A percentile compares a stretch with the other conserved stretches of the same genome.
Conservation (phyloP, 1,284 basidiomycete genomes). For the Cryptococcus jaspeensis region DNA sequence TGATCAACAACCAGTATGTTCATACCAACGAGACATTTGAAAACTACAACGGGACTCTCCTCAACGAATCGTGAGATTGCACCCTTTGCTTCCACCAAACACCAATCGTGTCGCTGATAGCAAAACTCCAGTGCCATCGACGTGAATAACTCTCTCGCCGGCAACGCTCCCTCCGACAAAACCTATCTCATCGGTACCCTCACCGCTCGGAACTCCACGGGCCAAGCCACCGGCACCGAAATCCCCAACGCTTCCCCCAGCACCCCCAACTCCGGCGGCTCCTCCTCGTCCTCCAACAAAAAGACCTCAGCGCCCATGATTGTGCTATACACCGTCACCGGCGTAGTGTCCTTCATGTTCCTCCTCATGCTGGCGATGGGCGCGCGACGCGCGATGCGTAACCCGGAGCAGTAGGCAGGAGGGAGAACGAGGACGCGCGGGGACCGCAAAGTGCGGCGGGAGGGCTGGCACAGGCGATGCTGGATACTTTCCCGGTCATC, state of each 20-base stretch:
- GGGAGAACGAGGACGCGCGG: conserved; percentile 54
- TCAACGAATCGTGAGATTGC: conserved; percentile 35
- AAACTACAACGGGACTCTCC: conserved; percentile 54
- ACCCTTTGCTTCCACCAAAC: conserved; percentile 51
- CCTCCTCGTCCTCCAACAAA: conserved; percentile 12
- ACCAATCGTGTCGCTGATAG: conserved; percentile 18
- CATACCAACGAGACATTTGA: conserved; percentile 59
- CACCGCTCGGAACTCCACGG: conserved; percentile 65
- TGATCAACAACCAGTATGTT: conserved; percentile 66
- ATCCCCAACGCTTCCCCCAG: conserved; percentile 21
- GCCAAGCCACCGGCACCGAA: conserved; percentile 29
- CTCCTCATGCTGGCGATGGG: conserved; percentile 76
- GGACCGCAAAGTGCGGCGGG: conserved; percentile 66
- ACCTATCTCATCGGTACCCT: conserved; percentile 67
- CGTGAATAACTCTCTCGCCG: conserved; percentile 57
- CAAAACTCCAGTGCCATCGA: conserved; percentile 22
- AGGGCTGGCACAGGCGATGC: conserved; percentile 80
- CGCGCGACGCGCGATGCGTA: conserved; percentile 73
- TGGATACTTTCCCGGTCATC: conserved; percentile 90
- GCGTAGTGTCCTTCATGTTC: conserved; percentile 76
- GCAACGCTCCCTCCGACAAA: conserved; percentile 54
- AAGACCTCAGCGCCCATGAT: conserved; percentile 56
- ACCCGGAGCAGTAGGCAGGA: conserved; percentile 89
- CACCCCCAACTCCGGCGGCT: conserved; percentile 7
- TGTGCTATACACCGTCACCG: conserved; percentile 80